These are phyloP conservation scores for Boletellus ananas DNA, from an alignment of 768 basidiomycete genomes.

Conservation along the genomic window DNA sequence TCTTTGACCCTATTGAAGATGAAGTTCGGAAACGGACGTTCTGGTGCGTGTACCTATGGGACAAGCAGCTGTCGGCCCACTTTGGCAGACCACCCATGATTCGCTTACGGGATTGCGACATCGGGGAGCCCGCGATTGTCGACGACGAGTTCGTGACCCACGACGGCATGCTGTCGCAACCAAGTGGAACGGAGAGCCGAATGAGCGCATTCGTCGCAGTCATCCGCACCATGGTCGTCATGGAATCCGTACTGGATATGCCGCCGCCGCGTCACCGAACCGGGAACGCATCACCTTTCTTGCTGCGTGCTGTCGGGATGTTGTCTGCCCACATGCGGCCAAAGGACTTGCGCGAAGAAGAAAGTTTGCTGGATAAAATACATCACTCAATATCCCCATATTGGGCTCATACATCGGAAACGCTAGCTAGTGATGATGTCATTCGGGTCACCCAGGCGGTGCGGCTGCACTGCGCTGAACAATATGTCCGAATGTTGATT, in stretches of 20 bases:
- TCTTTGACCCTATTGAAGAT: constrained; percentile 87
- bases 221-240: constrained; percentile 77
- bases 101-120: constrained; percentile 85
- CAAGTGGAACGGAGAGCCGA: constrained; percentile 68
- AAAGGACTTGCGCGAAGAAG: constrained; percentile 74
- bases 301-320: constrained; percentile 64
- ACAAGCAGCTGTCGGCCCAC: constrained; percentile 86
- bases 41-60: constrained; percentile 96
- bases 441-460: constrained; percentile 88
- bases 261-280: constrained; percentile 58
- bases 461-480: constrained; percentile 81
- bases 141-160: constrained; percentile 88
- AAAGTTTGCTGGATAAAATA: constrained; percentile 77
- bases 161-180: constrained; percentile 63
- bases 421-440: constrained; percentile 78
- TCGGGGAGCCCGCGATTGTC: constrained; percentile 78
- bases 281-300: constrained; percentile 72
- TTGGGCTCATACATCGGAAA: constrained; percentile 80
- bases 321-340: constrained; percentile 60
- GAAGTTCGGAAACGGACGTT: constrained; percentile 93
- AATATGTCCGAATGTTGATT: constrained; percentile 83
- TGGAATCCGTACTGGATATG: constrained; percentile 84
- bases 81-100: constrained; percentile 89
- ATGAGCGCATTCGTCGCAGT: constrained; percentile 78
- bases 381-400: constrained; percentile 64